Evolutionary conservation across 345 rosid species (phyloP).

Genomic region (Gynandropsis gynandra): DNA sequence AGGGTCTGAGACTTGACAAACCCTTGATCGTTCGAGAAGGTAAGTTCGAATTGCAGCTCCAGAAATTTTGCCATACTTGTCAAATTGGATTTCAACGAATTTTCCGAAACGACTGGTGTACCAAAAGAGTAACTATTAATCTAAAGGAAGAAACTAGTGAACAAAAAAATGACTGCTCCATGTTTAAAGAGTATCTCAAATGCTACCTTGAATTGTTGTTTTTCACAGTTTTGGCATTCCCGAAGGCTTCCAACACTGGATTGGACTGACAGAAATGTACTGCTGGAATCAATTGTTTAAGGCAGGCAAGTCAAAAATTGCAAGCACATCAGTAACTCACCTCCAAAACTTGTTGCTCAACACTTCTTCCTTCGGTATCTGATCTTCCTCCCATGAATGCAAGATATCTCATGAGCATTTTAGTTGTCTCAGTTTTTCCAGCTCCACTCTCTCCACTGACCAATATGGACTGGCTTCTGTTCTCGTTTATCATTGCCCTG

Average conservation of each 20-base stretch:
- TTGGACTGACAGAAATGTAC: slow-evolving; percentile 50
- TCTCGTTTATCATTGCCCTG: slow-evolving; percentile 68
- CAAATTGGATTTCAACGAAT: slow-evolving; percentile 88
- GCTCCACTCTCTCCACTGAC: slow-evolving; percentile 97
- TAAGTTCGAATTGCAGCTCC: slow-evolving; percentile 84
- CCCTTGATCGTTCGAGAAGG: slow-evolving; percentile 74
- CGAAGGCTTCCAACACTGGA: slow-evolving; percentile 91
- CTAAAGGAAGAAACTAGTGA: slow-evolving; percentile 6
- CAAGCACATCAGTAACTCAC: slow-evolving; percentile 25
- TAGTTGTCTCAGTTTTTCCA: slow-evolving; percentile 89
- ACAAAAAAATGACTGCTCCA: slow-evolving; percentile 4
- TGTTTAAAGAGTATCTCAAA: not conserved
- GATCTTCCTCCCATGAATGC: slow-evolving; percentile 87
- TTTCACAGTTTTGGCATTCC: slow-evolving; percentile 83
- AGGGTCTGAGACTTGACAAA: slow-evolving; percentile 70
- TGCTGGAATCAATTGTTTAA: slow-evolving; percentile 12
- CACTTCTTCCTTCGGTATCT: slow-evolving; percentile 61
- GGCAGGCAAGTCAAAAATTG: not conserved
- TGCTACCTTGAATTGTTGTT: slow-evolving; percentile 84
- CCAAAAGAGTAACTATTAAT: slow-evolving; percentile 5
- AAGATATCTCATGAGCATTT: slow-evolving; percentile 88
- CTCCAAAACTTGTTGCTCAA: slow-evolving; percentile 77
- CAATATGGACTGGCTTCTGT: slow-evolving; percentile 60
- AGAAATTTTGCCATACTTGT: slow-evolving; percentile 71
- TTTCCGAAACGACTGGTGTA: slow-evolving; percentile 72